Base-by-base conservation (phyloP, 2,329 filamentous ascomycete species). In the Trichoderma arundinaceum region DNA sequence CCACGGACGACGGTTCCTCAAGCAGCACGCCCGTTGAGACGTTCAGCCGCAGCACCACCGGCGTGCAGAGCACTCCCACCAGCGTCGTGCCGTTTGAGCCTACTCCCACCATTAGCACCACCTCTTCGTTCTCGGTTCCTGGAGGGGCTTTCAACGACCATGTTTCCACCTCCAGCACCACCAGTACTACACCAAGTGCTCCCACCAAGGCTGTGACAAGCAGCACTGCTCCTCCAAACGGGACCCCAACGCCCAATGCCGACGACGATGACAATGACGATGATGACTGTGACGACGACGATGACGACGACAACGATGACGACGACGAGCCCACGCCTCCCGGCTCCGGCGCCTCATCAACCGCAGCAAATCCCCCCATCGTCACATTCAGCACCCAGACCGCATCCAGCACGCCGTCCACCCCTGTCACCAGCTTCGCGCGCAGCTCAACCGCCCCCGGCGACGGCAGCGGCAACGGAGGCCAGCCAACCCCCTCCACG, bases 131-230 rank as follows among this genome's bases (percentile, higher is more conserved):
- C 33, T 39, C 44, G 7, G 17, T 61, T 10, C 57, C 57, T 49
- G 57, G 57, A 49, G 57, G 57, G 2, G 13, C 43, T 4, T 51
- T 60, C 57, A 60, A 39, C 9, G 57, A 49, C 17, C 44, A 60
- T 12, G 15, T 38, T 22, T 22, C 8, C 7, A 38, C 35, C 7
- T 32, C 57, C 19, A 28, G 12, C 43, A 38, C 32, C 13, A 8
- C 10, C 41, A 48, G 19, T 28, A 8, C n/a, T 22, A 8, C 12
- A 7, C n/a, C 38, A 22, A 49, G 49, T 28, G 22, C 22, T 28
- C 22, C 22, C 22, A 28, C 22, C 22, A 28, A 28, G 22, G 22
- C 22, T 10, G 39, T 9, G 17, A 39, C 46, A 2, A 41, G 13
- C 33, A 49, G 32, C 35, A 19, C 46, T 38, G 32, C n/a, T n/a